phyloP scores from a whole-genome alignment of 805 yeast genomes.

The Huiozyma sinensis region DNA sequence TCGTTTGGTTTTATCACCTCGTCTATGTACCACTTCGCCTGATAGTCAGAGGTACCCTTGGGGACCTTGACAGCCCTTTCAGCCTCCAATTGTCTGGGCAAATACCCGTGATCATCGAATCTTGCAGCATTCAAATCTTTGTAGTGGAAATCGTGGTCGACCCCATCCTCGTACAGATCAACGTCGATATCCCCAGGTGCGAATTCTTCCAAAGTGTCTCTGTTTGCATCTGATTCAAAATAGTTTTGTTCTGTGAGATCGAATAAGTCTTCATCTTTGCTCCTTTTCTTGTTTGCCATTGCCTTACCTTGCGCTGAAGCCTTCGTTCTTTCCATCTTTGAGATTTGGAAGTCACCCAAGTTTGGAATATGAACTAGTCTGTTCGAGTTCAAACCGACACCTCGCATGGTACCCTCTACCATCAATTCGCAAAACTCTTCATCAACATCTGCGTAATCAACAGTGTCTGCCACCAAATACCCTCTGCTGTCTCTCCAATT shows the following conservation, averaged over 20 bases:
- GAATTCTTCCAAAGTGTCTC: conserved; percentile 50
- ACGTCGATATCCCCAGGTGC: conserved; percentile 44
- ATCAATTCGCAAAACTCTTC: conserved; percentile 33
- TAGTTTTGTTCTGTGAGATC: conserved; percentile 12
- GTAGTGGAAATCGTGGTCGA: conserved; percentile 19
- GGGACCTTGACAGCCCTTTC: conserved; percentile 40
- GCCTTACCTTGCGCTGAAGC: conserved; percentile 24
- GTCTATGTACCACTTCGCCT: conserved; percentile 67
- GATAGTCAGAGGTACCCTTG: conserved; percentile 71
- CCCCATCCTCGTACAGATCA: conserved; percentile 31
- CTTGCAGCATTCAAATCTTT: conserved; percentile 27
- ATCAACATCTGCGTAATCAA: conserved; percentile 27
- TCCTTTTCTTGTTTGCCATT: conserved; percentile 1
- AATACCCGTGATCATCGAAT: conserved; percentile 32
- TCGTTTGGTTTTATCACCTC: conserved; percentile 34
- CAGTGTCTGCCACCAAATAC: conserved; percentile 65
- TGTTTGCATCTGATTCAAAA: conserved; percentile 32
- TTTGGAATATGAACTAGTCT: conserved; percentile 81
- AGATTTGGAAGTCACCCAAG: conserved; percentile 77
- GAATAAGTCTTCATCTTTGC: conserved; percentile 12
- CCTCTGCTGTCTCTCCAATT: conserved; percentile 93
- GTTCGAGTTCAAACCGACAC: conserved; percentile 69
- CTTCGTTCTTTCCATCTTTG: conserved; percentile 45
- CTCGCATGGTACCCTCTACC: conserved; percentile 80
- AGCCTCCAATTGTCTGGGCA: conserved; percentile 26